These are phyloP conservation scores for Erodium trifolium DNA, from an alignment of 441 rosid species.

Conservation along the genomic window DNA sequence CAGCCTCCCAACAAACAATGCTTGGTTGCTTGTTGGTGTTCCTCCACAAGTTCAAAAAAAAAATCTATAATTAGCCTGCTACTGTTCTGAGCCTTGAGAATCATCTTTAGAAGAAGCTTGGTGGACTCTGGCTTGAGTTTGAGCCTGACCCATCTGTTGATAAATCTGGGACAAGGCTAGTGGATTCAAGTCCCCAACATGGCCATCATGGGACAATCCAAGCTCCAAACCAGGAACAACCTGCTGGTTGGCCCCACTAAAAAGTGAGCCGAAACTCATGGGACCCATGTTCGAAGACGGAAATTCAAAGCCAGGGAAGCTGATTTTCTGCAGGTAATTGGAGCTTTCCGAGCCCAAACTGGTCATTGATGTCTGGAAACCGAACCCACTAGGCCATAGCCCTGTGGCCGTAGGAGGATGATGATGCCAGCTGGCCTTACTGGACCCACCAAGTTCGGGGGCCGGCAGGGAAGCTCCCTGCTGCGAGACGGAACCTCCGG, in stretches of 20 bases:
- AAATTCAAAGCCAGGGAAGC: conserved; percentile 45
- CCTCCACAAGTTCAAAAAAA: conserved; percentile 1
- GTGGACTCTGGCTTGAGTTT: conserved; percentile 18
- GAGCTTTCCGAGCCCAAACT: conserved; percentile 45
- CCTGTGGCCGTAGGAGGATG: conserved; percentile 19
- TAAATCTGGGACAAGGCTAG: conserved; percentile 71
- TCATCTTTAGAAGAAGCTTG: conserved; percentile 17
- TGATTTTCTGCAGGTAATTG: conserved; percentile 51
- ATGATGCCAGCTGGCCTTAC: conserved; percentile 51
- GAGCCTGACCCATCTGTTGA: conserved; percentile 84
- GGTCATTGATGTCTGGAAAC: conserved; percentile 35
- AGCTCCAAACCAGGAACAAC: conserved; percentile 79
- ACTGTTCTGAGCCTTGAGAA: conserved; percentile 61
- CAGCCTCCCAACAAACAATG: conserved; percentile 28
- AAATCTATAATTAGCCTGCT: conserved; percentile 4
- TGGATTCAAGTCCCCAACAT: conserved; percentile 66
- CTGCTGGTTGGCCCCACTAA: conserved; percentile 47
- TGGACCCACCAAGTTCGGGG: conserved; percentile 57
- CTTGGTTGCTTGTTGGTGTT: conserved; percentile 19
- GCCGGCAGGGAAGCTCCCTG: conserved; percentile 51
- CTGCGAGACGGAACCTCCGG: conserved; percentile 52
- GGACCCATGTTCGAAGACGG: conserved; percentile 47
- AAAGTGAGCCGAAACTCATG: conserved; percentile 68
- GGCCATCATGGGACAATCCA: conserved; percentile 89
- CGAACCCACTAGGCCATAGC: conserved; percentile 76